phyloP scores from a whole-genome alignment of 768 basidiomycete species.

The Rhizopogon rudus region DNA sequence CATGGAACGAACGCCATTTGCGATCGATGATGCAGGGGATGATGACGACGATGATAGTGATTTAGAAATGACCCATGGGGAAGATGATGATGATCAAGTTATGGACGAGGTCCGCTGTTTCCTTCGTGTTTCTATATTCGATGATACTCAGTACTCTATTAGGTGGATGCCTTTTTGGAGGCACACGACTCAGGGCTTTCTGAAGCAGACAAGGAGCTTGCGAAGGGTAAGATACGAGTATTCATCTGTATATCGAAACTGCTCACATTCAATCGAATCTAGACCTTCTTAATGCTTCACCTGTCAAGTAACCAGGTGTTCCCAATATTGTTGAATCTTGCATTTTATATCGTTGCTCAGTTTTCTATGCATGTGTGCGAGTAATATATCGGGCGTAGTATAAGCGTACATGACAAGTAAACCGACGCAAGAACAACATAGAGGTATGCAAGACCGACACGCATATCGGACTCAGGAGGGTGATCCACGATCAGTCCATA shows the following conservation, averaged over 20 bases:
- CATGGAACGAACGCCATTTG: constrained; percentile 91
- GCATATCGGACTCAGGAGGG: constrained; percentile 5
- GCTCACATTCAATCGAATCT: not conserved
- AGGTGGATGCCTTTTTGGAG: constrained; percentile 93
- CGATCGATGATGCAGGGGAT: constrained; percentile 92
- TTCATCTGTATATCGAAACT: not conserved
- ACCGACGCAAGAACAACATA: constrained; percentile 5
- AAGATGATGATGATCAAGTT: constrained; percentile 71
- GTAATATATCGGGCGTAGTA: constrained; percentile 1
- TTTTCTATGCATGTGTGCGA: constrained; percentile 5
- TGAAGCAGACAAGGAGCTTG: constrained; percentile 72
- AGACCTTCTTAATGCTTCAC: constrained; percentile 61
- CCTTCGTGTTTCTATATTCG: not conserved
- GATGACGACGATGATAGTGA: constrained; percentile 73
- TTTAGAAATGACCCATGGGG: constrained; percentile 46
- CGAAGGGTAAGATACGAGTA: constrained; percentile 50
- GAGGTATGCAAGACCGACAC: not conserved
- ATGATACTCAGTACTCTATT: not conserved
- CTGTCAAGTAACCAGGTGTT: constrained; percentile 39
- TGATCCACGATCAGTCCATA: constrained; percentile 64
- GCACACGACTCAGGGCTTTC: constrained; percentile 86
- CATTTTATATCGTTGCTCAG: not conserved
- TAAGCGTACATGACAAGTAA: constrained; percentile 3
- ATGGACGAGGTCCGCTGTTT: constrained; percentile 73
- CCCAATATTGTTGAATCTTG: not conserved